Base-by-base conservation (phyloP, 345 rosid genomes). In the Excoecaria cochinchinensis region DNA sequence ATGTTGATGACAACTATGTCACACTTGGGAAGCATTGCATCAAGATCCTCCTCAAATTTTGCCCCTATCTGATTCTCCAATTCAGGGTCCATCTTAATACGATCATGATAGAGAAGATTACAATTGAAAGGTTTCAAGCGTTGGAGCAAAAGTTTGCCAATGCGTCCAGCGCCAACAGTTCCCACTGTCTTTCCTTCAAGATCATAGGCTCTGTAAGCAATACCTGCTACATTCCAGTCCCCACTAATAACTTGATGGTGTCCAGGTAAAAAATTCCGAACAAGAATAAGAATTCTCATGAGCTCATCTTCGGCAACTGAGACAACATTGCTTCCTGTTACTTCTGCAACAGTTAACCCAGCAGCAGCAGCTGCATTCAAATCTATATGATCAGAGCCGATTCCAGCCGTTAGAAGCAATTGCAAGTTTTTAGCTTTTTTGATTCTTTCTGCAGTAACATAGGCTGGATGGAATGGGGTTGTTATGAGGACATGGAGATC, bases 261-360 rank as follows among this genome's bases (percentile, higher is more conserved):
- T 58, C 99, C 97, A 57, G 99, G 94, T n/a, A 95, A 13, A 75
- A 95, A 95, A 77, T 95, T 95, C 8, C 96, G 84, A 78, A 93
- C 85, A 24, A 95, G 96, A 78, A 95, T 91, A 31, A 95, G 86
- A 80, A 95, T 87, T 78, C 99, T 89, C 98, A 92, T 95, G 67
- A 95, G 95, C 81, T 95, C 98, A 3, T 95, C 97, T 82, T 95
- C 98, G 6, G 99, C 98, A 71, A 95, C 97, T 0, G 97, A 92
- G 55, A 95, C 99, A 15, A 77, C 84, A 74, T 95, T 95, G 92
- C 99, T 92, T 74, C 99, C 97, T 0, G 98, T 95, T 76, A 95
- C 97, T 81, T 95, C 96, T 19, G 96, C 97, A 16, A 92, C 98
- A 6, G 99, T 95, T 61, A 92, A 74, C 40, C 98, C 99, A 56